phyloP scores from a whole-genome alignment of 306 rosid species.

The Phaseolus lunatus region DNA sequence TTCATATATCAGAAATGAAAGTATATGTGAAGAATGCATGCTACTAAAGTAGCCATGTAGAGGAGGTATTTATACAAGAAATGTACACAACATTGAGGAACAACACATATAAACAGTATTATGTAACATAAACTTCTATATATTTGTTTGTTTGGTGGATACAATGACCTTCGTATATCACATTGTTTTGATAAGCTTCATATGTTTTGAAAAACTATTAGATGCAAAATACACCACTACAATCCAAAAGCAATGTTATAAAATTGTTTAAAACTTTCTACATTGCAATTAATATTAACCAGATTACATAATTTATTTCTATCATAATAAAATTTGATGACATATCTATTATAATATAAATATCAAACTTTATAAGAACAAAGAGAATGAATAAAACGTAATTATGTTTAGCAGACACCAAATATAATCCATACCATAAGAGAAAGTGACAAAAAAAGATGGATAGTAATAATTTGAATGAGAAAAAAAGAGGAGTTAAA shows the following conservation, averaged over 20 bases:
- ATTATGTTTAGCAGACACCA: background rate
- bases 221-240: no score
- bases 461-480: background rate
- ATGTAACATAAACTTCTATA: background rate
- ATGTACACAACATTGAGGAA: no score
- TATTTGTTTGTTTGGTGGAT: background rate
- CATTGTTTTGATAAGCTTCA: background rate
- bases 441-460: background rate
- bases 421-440: background rate
- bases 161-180: background rate
- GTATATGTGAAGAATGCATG: no score
- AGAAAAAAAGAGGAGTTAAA: background rate
- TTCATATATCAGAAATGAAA: no score
- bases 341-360: background rate
- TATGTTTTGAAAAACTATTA: no score
- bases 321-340: background rate
- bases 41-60: no score
- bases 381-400: background rate
- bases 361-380: background rate
- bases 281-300: background rate
- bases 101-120: no score
- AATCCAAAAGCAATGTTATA: no score
- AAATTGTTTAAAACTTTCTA: constrained; percentile 10
- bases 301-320: background rate
- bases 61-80: no score